Evolutionary conservation across 371 early-diverging fungal species (phyloP).

Genomic region (Mortierella sp.): DNA sequence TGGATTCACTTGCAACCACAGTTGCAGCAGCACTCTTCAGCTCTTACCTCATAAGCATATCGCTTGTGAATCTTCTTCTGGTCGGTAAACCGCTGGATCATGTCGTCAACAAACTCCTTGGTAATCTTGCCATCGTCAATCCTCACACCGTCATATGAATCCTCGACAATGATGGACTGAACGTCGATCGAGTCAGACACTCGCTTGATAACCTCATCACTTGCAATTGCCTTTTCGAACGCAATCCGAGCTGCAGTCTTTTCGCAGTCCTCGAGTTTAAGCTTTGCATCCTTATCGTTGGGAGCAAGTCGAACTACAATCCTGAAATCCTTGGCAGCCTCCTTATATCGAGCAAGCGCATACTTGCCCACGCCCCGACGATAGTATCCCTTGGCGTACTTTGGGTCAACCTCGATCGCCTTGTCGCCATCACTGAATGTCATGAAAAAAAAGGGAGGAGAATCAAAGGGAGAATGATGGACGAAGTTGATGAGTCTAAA

Average conservation of each 20-base stretch:
- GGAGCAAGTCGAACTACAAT: constrained; percentile 74
- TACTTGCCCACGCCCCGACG: constrained; percentile 48
- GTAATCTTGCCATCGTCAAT: constrained; percentile 74
- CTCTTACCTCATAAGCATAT: constrained; percentile 78
- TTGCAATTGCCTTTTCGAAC: constrained; percentile 93
- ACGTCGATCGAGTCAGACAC: constrained; percentile 39
- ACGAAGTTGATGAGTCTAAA: neutral
- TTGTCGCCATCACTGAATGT: constrained; percentile 79
- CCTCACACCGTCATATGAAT: constrained; percentile 72
- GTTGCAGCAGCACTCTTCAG: too few species aligned
- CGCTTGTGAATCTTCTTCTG: constrained; percentile 94
- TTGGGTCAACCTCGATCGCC: constrained; percentile 87
- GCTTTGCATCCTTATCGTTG: constrained; percentile 73
- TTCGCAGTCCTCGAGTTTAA: constrained; percentile 83
- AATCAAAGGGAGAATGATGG: neutral
- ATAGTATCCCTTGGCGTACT: constrained; percentile 80
- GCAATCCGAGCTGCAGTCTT: constrained; percentile 87
- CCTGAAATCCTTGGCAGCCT: constrained; percentile 51
- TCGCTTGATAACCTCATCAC: constrained; percentile 30
- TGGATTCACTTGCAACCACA: too few species aligned
- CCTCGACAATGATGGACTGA: constrained; percentile 68
- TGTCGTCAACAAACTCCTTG: constrained; percentile 77
- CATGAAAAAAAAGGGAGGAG: constrained; percentile 6
- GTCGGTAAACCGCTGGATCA: constrained; percentile 83
- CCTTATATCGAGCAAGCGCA: constrained; percentile 48